These are phyloP conservation scores for Puya raimondii DNA, from an alignment of 176 grass and related monocot genomes.

Conservation along the genomic window DNA sequence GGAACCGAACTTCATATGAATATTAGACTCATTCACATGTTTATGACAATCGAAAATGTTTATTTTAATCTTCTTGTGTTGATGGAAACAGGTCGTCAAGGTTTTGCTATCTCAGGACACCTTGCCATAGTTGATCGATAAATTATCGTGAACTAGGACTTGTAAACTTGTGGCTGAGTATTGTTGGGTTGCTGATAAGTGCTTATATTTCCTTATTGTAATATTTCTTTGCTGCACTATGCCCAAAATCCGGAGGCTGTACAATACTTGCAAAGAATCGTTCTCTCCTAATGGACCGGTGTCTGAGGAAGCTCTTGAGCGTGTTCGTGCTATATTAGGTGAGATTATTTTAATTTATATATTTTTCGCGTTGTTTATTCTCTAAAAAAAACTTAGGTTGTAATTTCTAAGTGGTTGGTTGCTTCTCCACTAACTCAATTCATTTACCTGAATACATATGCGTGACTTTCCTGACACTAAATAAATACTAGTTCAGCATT, in stretches of 20 bases:
- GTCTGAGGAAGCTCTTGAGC: slow-evolving; percentile 83
- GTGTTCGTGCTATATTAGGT: slow-evolving; percentile 80
- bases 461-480: no score
- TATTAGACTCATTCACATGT: no score
- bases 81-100: no score
- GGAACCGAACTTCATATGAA: no score
- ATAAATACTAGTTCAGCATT: no score
- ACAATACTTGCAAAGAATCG: slow-evolving; percentile 65
- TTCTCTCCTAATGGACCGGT: slow-evolving; percentile 72
- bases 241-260: slow-evolving; percentile 81
- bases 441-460: no score
- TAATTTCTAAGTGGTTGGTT: slow-evolving; percentile 3
- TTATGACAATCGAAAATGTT: no score
- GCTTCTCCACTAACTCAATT: background rate
- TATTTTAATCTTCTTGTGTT: no score
- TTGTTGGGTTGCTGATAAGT: background rate
- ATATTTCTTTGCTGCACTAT: slow-evolving; percentile 33
- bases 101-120: background rate
- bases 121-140: background rate
- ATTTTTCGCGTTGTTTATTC: background rate
- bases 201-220: background rate
- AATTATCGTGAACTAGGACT: background rate
- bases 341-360: slow-evolving; percentile 17
- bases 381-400: background rate
- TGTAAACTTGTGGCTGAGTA: background rate